These are phyloP conservation scores for Tolypocladium amazonense DNA, from an alignment of 2,329 filamentous ascomycete species.

Conservation along the genomic window DNA sequence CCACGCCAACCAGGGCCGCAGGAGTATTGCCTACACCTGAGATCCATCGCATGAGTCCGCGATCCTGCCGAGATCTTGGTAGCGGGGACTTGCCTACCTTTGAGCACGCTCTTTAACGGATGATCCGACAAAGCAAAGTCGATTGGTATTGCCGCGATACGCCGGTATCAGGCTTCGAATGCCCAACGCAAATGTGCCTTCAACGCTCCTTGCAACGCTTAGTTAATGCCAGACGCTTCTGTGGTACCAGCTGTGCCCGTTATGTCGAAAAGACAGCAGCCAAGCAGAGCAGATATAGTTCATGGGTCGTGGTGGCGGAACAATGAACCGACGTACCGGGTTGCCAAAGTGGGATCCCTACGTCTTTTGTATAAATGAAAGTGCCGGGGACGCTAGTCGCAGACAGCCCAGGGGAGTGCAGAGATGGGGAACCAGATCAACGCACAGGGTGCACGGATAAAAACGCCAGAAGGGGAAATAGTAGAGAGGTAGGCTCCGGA, in stretches of 20 bases:
- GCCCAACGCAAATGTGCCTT: background rate
- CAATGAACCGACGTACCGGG: background rate
- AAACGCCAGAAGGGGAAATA: slow-evolving; percentile 28
- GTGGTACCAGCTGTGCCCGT: background rate
- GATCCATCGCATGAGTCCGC: background rate
- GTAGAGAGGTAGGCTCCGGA: slow-evolving; percentile 19
- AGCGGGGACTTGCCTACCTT: background rate
- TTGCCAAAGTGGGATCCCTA: slow-evolving; percentile 3
- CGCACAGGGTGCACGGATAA: slow-evolving; percentile 23
- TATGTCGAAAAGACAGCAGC: background rate
- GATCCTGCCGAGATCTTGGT: background rate
- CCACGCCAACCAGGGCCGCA: slow-evolving; percentile 8
- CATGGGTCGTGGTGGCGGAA: background rate
- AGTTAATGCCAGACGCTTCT: background rate
- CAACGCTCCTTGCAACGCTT: background rate
- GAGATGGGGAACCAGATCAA: slow-evolving; percentile 13
- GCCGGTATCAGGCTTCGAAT: background rate
- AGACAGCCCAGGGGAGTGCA: slow-evolving; percentile 4
- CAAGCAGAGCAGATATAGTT: background rate
- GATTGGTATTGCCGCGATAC: background rate
- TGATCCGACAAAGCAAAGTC: background rate
- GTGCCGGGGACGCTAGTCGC: slow-evolving; percentile 15
- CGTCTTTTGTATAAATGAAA: slow-evolving; percentile 19
- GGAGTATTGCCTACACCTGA: slow-evolving; percentile 6
- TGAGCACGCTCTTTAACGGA: background rate